Base-by-base conservation (phyloP, 129 eudicot genomes). In the Lactuca sativa region DNA sequence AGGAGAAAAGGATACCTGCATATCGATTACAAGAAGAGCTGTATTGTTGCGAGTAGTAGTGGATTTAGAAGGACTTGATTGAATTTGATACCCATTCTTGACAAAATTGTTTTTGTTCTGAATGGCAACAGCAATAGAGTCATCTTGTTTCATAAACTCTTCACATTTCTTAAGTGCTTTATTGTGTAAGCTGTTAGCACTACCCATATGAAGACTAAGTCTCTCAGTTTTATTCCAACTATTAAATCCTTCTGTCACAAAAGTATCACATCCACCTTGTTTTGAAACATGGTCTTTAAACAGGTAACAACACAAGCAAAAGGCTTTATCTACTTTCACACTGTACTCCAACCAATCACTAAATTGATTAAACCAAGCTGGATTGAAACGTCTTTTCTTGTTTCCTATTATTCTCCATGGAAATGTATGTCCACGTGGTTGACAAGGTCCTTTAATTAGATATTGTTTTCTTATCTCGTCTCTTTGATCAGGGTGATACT, bases 21-120 rank as follows among this genome's bases (percentile, higher is more conserved):
- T 90, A 75, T 87, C 99, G 33, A 93, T 87, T 67, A 93, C 90
- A 12, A 93, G 80, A 51, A 93, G 92, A 64, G 99, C 97, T 4
- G 93, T 85, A 10, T 36, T 80, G 33, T 78, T 82, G 86, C 90
- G 72, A 57, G 78, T 0, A 47, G 14, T 47, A 2, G 9, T 40
- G 44, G 9, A 40, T 40, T 40, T 7, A 47, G 52, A 47, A 11
- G 52, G 52, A 3, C 7, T 11, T 47, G 12, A 47, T 3, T 12
- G 52, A 47, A 47, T 47, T 47, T 47, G 52, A 47, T 47, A 10
- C n/a, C 5, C 52, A 47, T 47, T 47, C 4, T 11, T 12, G 3
- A 10, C 52, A 47, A 47, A 47, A 47, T 47, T 12, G 15, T 47
- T 47, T 47, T 47, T 47, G 52, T 11, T 47, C 52, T 59, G 65